Base-by-base conservation (phyloP, 225 moss, liverwort and hornwort species). In the Sphagnum tenellum region DNA sequence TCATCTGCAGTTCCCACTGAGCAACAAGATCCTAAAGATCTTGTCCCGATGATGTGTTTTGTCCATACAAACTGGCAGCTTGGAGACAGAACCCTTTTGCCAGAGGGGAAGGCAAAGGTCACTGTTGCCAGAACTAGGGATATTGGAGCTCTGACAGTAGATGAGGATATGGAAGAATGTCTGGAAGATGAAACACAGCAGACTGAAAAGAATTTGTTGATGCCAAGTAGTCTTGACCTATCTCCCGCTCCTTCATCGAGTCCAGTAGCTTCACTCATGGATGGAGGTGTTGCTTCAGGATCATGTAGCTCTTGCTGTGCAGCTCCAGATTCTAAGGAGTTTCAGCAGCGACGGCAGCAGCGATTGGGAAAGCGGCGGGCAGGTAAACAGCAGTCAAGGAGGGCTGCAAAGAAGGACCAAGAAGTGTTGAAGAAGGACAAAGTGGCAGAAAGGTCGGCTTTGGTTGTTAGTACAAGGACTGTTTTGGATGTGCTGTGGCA, bases 21-120 rank as follows among this genome's bases (percentile, higher is more conserved):
- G 69, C 90, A 90, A 65, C 90, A 90, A 69, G 87, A 98, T 60
- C 88, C 93, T 47, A 79, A 74, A 49, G 81, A 87, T 63, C 78
- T 98, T 73, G 70, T 87, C 67, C 84, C 90, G 2, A 76, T 98
- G 83, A 81, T 80, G 7, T 79, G 88, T 67, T 90, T 89, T 50
- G 77, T 83, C 59, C 90, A 93, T 60, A 88, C 98, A 9, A 89
- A 87, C 65, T 98, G 98, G 98, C 93, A 98, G 82, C 85, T 98
- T 54, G 98, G 98, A 69, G 93, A 98, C 67, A 90, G 93, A 56
- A 79, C 90, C 13, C 75, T 98, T 60, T 84, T 87, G 46, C 90
- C 98, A 4, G 76, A 72, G 12, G 73, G 71, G 44, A 79, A 78
- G 78, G 7, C 60, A 63, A 60, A 71, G 51, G 47, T 49, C 14